Base-by-base conservation (phyloP, 352 stramenopile genomes). In the Aphanomyces astaci region DNA sequence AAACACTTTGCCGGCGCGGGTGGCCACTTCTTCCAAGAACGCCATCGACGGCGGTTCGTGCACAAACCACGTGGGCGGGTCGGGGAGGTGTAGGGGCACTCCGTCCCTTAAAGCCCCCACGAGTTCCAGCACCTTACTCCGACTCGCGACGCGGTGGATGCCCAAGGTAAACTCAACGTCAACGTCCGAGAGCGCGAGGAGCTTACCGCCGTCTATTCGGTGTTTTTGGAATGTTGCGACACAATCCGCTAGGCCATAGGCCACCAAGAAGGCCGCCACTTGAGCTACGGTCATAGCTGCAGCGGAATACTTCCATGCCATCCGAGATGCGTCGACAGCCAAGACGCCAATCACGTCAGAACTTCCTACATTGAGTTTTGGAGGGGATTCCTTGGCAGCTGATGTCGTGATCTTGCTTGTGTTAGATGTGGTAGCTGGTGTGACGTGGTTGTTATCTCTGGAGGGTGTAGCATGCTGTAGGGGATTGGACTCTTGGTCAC, bases 51-150 rank as follows among this genome's bases (percentile, higher is more conserved):
- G 72, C 0, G 81, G 68, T 19, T 90, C 80, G 15, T 88, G 66
- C 1, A 73, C 70, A 32, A 93, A 91, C 22, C 75, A 81, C 3
- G 24, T 48, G 9, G 72, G 68, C 0, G 64, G 57, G 5, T 49
- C 43, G 1, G 71, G 57, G 0, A 93, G 66, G 48, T 93, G 81
- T 0, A 88, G 63, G 27, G 64, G 68, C 33, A 73, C 72, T 1
- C 81, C 81, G 19, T 69, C 69, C 25, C 78, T 73, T 4, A 91
- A 70, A 0, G 75, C 73, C 15, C 75, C 71, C 7, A 86, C 67
- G 10, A 90, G 33, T 36, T 86, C 78, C n/a, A 90, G 52, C 15
- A 91, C 28, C 2, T 71, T 73, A 48, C 85, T 87, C 33, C 80
- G 78, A 0, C 79, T 84, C 54, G 71, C 13, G n/a, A 68, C 62